These are phyloP conservation scores for Oryza longistaminata DNA, from an alignment of 176 grass and related monocot species.

Conservation along the genomic window DNA sequence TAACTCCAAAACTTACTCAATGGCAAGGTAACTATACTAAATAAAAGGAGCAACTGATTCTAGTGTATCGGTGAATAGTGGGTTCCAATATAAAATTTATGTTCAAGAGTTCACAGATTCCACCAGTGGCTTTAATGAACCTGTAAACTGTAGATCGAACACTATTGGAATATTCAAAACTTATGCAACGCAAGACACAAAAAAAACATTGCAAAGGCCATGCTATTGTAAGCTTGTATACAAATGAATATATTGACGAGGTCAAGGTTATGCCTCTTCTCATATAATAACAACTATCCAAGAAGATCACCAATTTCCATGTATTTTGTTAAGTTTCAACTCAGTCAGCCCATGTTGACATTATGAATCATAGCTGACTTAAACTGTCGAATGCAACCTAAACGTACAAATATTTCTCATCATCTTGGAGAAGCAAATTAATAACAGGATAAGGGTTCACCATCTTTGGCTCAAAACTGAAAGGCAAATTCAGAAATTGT, in stretches of 20 bases:
- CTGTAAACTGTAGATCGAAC: background rate
- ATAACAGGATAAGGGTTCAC: background rate
- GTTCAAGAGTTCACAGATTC: background rate
- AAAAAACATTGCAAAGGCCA: background rate
- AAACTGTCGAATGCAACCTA: background rate
- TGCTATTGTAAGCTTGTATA: background rate
- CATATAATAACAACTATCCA: background rate
- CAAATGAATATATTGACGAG: background rate
- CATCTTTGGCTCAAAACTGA: background rate
- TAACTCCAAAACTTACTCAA: constrained; percentile 15
- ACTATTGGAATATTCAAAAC: background rate
- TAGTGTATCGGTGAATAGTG: background rate
- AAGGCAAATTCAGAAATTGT: background rate
- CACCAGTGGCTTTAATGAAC: background rate
- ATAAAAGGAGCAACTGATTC: background rate
- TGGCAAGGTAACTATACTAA: background rate
- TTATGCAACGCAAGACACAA: background rate
- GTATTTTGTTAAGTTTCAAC: constrained; percentile 9
- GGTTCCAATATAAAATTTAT: background rate
- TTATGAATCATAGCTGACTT: background rate
- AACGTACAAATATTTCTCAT: background rate
- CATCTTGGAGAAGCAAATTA: constrained; percentile 1
- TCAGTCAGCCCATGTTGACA: background rate
- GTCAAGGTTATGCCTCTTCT: background rate
- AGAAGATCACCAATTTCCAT: background rate